Conservation (phyloP, 352 stramenopile species). For the Aphanomyces cochlioides region DNA sequence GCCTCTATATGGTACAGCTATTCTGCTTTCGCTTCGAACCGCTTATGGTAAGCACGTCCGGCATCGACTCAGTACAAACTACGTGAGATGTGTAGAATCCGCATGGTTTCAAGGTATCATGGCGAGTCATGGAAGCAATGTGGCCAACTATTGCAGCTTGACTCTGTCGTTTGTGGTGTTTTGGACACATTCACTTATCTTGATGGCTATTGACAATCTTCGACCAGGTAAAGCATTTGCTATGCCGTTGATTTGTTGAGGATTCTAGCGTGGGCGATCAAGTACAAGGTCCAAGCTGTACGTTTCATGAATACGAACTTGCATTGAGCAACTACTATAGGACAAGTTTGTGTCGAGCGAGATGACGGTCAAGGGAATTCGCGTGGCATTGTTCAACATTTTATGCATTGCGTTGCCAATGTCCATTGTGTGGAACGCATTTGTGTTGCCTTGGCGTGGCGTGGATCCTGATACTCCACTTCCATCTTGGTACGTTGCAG, state of each 20-base stretch:
- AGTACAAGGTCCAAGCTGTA: conserved; percentile 26
- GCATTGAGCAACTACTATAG: neutral
- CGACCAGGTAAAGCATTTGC: conserved; percentile 12
- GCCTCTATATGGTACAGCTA: neutral
- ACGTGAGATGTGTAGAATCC: neutral
- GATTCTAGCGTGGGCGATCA: conserved; percentile 8
- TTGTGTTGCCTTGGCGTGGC: conserved; percentile 16
- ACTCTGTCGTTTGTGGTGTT: conserved; percentile 20
- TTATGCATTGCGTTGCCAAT: conserved; percentile 17
- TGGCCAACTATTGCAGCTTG: neutral
- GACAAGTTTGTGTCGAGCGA: conserved; percentile 22
- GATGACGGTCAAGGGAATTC: conserved; percentile 16
- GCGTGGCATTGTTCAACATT: conserved; percentile 23
- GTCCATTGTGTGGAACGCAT: neutral
- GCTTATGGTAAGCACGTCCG: conserved; percentile 3
- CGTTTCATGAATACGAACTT: neutral
- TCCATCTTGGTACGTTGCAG: conserved; percentile 9
- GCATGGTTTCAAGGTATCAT: neutral
- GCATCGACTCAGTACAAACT: neutral
- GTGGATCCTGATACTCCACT: neutral
- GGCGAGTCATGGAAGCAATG: neutral
- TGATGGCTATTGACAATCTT: conserved; percentile 20
- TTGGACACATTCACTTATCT: conserved; percentile 18
- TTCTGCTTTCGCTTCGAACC: neutral
- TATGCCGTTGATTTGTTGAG: neutral